These are phyloP conservation scores for Wickerhamiella nectarea DNA, from an alignment of 805 yeast genomes.

Conservation along the genomic window DNA sequence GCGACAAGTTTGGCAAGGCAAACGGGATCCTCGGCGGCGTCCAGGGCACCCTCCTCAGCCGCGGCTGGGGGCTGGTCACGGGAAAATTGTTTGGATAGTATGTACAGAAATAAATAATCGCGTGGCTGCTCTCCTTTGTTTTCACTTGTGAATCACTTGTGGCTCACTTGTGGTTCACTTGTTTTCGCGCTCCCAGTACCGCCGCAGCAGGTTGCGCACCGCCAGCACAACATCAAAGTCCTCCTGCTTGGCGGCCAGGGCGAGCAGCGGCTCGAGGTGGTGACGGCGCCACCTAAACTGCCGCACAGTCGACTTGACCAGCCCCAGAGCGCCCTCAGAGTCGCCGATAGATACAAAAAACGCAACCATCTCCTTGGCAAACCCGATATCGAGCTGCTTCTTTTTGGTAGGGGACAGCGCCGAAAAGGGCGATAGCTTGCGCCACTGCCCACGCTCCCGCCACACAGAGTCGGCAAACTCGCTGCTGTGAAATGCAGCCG, in stretches of 20 bases:
- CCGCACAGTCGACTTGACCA: conserved; percentile 51
- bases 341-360: conserved; percentile 42
- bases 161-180: too few relatives aligned
- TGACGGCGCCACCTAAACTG: conserved; percentile 56
- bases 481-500: conserved; percentile 39
- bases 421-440: conserved; percentile 44
- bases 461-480: conserved; percentile 54
- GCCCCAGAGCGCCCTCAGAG: conserved; percentile 54
- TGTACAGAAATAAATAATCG: conserved; percentile 5
- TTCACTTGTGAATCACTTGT: too few relatives aligned
- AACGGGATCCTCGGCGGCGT: conserved; percentile 38
- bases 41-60: conserved; percentile 16
- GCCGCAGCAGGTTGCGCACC: conserved; percentile 8
- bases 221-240: conserved; percentile 23
- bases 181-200: conserved; percentile 5
- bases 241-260: conserved; percentile 32
- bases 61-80: conserved; percentile 13
- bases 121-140: too few relatives aligned
- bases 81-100: conserved; percentile 12
- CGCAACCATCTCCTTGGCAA: conserved; percentile 59
- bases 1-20: conserved; percentile 86
- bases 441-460: conserved; percentile 63
- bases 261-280: conserved; percentile 32
- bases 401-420: conserved; percentile 27
- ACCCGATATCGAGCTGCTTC: conserved; percentile 42